These are phyloP conservation scores for Penicillium alfredii DNA, from an alignment of 495 filamentous ascomycete species.

Conservation along the genomic window DNA sequence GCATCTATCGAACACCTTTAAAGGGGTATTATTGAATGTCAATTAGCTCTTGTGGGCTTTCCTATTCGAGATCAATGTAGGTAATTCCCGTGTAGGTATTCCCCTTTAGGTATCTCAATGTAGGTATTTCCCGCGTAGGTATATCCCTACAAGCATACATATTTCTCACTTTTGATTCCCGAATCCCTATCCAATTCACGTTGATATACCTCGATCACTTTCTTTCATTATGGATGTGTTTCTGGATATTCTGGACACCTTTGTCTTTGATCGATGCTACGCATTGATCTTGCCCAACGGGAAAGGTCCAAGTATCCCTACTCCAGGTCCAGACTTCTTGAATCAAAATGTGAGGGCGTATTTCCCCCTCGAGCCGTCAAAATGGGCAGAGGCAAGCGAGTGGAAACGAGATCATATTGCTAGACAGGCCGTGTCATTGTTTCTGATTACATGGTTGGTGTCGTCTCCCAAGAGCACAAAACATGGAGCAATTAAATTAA, in stretches of 20 bases:
- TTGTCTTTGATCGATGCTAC: slow-evolving; percentile 64
- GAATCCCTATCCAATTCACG: slow-evolving; percentile 3
- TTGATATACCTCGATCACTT: no score
- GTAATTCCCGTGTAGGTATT: no score
- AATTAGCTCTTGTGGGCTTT: no score
- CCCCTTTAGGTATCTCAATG: no score
- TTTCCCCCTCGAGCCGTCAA: slow-evolving; percentile 52
- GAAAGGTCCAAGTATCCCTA: slow-evolving; percentile 19
- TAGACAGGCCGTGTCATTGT: slow-evolving; percentile 60
- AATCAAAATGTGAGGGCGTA: slow-evolving; percentile 46
- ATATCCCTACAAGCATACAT: slow-evolving; percentile 8
- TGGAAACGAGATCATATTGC: slow-evolving; percentile 62
- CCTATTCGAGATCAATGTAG: no score
- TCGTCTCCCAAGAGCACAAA: no score
- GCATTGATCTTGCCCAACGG: slow-evolving; percentile 52
- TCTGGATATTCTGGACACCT: slow-evolving; percentile 67
- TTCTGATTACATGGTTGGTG: slow-evolving; percentile 63
- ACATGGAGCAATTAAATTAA: not conserved
- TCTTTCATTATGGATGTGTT: slow-evolving; percentile 79
- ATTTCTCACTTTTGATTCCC: not conserved
- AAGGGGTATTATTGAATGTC: no score
- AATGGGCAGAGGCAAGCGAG: slow-evolving; percentile 61
- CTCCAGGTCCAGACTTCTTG: slow-evolving; percentile 2
- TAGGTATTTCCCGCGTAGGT: slow-evolving; percentile 16
- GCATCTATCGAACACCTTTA: no score